Base-by-base conservation (phyloP, 768 basidiomycete species). In the Neoboletus magnificus region DNA sequence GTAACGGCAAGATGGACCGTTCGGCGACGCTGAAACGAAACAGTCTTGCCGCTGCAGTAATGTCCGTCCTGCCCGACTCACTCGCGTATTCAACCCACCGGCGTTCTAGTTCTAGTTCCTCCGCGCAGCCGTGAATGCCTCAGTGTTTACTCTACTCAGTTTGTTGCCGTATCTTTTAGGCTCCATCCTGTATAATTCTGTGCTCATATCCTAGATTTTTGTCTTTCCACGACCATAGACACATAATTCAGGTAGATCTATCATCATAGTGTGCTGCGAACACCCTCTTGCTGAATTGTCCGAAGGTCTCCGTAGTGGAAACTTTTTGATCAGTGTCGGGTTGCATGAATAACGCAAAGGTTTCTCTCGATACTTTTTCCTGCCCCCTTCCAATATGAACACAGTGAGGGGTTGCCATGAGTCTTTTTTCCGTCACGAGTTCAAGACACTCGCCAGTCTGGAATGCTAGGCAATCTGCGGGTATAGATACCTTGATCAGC, bases 381-480 rank as follows among this genome's bases (percentile, higher is more conserved):
- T 74, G 69, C 16, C 76, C 73, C 49, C 74, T 74, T 7, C 86
- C 91, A 6, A 92, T 85, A 57, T 86, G 83, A 41, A 98, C 96
- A 45, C 91, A 97, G 62, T 98, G 96, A 13, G 96, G 96, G 0
- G 97, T 99, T 0, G 97, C 97, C 41, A 86, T 82, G 16, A 99
- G 77, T 52, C 79, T 82, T 15, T 86, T 83, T 11, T 79, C 83
- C 2, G 96, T 98, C 23, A 95, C 87, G 23, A 98, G 77, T 69
- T 97, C 87, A 22, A 99, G 82, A 10, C 96, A 92, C 73, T 99
- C 94, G 7, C 97, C 97, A 0, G 94, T 98, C 71, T 99, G 97
- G 72, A 99, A 98, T 4, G 95, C 96, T 49, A 96, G 74, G 65
- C 87, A 91, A 66, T 91, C 83, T 18, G 74, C 65, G 5, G 97